Base-by-base conservation (phyloP, 176 grass and related monocot genomes). In the Carex cristatella region DNA sequence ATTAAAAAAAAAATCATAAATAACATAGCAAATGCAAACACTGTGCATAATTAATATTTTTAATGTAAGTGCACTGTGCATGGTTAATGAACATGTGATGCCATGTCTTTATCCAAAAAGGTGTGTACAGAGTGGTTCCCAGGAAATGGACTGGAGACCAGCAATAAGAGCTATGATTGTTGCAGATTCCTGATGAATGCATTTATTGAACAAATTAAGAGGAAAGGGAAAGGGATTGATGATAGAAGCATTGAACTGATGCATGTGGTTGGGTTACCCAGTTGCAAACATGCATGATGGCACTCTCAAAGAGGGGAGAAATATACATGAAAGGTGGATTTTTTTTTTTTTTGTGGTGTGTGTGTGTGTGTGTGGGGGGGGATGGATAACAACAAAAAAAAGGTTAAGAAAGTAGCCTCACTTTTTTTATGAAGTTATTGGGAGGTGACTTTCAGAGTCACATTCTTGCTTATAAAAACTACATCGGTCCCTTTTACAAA, bases 121-220 rank as follows among this genome's bases (percentile, higher is more conserved):
- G 35, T 78, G 23, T 57, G 11, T 31, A 77, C 10, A 56, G 56
- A 53, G 74, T 79, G 74, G 30, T 35, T 58, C 74, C 74, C 74
- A 79, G 74, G 53, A 79, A 79, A 53, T 67, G 18, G 81, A 83
- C 63, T 56, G 7, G 42, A 83, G 19, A 83, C 40, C 81, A 51
- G 81, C 10, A 69, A 67, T 3, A 28, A 53, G 63, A 83, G 81
- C 81, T 19, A 67, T 55, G 60, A n/a, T 83, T 66, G 63, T 83
- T 83, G 57, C 7, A 83, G 81, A 67, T 67, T 56, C n/a, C 0
- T 56, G n/a, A 56, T 69, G 13, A 61, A 69, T 69, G 81, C 59
- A 83, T 83, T 83, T 83, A 83, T 67, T 83, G 81, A 83, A 30
- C 61, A 82, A 69, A 69, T 83, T 69, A 69, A 83, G 44, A 66